Evolutionary conservation across 768 basidiomycete genomes (phyloP), one percentile per base, ranked within the genome.

Genomic region (Hericium erinaceus): DNA sequence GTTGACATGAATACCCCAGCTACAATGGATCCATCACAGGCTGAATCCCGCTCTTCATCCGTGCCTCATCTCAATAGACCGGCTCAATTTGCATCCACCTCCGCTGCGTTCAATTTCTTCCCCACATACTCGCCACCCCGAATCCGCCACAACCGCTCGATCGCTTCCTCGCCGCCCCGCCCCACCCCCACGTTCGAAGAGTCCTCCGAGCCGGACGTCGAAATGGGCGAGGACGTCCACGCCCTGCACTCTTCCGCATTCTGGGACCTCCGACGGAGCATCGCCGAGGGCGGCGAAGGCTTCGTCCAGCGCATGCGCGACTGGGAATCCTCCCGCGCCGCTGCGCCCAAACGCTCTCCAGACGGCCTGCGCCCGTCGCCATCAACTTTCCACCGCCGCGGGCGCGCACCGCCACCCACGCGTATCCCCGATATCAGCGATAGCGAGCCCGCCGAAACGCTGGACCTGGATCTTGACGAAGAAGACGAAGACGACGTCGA

Each of bases 251-350:
- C 84, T 0, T 75, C 74, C 57, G 87, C 87, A 5, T 86, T 87
- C 59, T 76, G 77, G 69, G 84, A 87, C 61, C 77, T 89, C 40
- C 81, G 76, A 48, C 74, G 77, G 64, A 85, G 80, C 60, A 75
- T 89, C 20, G 74, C 75, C 28, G 80, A 86, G 62, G 81, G 74
- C 60, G 85, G 83, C 18, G 85, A 89, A 62, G 80, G 82, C 7
- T 76, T 89, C 51, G 77, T 89, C 12, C 78, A 75, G 57, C 82
- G 83, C 54, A 89, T 89, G 87, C 83, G 83, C 56, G 82, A 87
- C 61, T 85, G 82, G 65, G 87, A 89, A 67, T 70, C 74, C 52
- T 74, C 75, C 24, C 74, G 81, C 56, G 77, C 77, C 18, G 57
- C 55, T 39, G 18, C 54, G 4, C 39, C 70, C 71, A 58, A 71